Evolutionary conservation across 768 basidiomycete genomes (phyloP), one percentile per base, ranked within the genome.

Genomic region (Suillus decipiens): DNA sequence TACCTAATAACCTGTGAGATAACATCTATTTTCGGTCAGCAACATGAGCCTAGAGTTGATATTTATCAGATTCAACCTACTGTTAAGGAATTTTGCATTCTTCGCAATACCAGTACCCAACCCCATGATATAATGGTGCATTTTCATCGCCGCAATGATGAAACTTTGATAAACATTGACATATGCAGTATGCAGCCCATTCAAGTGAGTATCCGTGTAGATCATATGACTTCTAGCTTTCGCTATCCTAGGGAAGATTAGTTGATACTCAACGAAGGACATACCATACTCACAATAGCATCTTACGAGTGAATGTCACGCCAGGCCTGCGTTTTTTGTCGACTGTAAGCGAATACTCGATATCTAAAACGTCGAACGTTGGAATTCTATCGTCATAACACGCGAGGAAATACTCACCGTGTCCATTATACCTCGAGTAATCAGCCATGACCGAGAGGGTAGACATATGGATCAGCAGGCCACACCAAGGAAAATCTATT

Each of bases 401-500:
- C n/a, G n/a, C n/a, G 28, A 31, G 43, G 31, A 36, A 33, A 5
- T 14, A 74, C 84, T 64, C 69, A 91, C 93, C 84, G 7, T 77
- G 82, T 31, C 79, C 79, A 60, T 81, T 75, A 70, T 88, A 92
- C 65, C 94, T 84, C 3, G 34, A 34, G 39, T 93, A 93, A 72
- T 98, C 95, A 2, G 84, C 86, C 11, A 88, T 82, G 31, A 99
- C 81, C 11, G 93, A 92, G 39, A 99, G 80, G 67, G 88, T 84
- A 24, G 72, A 76, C 80, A 87, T 91, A 69, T 95, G 77, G 68
- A 99, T 90, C 60, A 88, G 71, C 66, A 89, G 84, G 2, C 96
- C 97, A 77, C 97, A 99, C 91, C 95, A 99, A 2, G 94, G 90
- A 72, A 99, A 99, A 47, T 79, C 95, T 95, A 65, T 17, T 11